A percentile compares a stretch with the other conserved stretches of the same genome.
These are phyloP conservation scores for Cladosporium sp. DNA, from an alignment of 2,329 filamentous ascomycete species.

Conservation along the genomic window DNA sequence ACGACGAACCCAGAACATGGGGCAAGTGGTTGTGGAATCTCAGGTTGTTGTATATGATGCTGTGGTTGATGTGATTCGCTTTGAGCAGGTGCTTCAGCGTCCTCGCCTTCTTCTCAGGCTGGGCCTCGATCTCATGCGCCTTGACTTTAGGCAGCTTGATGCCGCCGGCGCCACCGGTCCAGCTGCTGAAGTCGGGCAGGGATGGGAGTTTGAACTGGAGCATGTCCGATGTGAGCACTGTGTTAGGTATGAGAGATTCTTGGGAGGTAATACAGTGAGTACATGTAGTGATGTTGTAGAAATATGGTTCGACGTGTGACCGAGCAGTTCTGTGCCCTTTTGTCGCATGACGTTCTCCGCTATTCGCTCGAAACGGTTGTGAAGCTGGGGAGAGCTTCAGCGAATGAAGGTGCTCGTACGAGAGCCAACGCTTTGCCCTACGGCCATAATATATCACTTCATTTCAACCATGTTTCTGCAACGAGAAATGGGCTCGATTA, in stretches of 20 bases:
- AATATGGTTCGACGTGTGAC: not conserved
- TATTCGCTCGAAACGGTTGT: not conserved
- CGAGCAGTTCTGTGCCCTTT: not conserved
- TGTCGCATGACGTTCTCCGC: not conserved
- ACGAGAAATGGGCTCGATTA: too few species aligned
- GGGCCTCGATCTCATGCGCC: constrained; percentile 74
- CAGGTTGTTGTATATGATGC: constrained; percentile 72
- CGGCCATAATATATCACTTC: not conserved
- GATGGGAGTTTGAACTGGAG: constrained; percentile 28
- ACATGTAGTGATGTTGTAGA: not conserved
- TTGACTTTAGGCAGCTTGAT: constrained; percentile 62
- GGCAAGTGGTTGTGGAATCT: constrained; percentile 78
- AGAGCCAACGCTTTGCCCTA: not conserved
- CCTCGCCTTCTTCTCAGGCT: constrained; percentile 71
- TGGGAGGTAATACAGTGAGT: too few species aligned
- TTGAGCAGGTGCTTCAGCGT: constrained; percentile 87
- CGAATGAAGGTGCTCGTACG: not conserved
- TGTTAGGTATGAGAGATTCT: not conserved
- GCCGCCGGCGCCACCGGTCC: constrained; percentile 20
- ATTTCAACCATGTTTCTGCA: not conserved
- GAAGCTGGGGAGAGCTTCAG: not conserved
- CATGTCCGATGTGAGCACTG: constrained; percentile 13
- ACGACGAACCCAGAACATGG: constrained; percentile 80
- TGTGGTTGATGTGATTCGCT: constrained; percentile 87
- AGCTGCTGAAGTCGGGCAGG: constrained; percentile 23